Percentiles rank a stretch among this genome's conserved stretches.
These are phyloP conservation scores for Colletotrichum ledebouriae DNA, from an alignment of 2,329 filamentous ascomycete species.

Conservation along the genomic window DNA sequence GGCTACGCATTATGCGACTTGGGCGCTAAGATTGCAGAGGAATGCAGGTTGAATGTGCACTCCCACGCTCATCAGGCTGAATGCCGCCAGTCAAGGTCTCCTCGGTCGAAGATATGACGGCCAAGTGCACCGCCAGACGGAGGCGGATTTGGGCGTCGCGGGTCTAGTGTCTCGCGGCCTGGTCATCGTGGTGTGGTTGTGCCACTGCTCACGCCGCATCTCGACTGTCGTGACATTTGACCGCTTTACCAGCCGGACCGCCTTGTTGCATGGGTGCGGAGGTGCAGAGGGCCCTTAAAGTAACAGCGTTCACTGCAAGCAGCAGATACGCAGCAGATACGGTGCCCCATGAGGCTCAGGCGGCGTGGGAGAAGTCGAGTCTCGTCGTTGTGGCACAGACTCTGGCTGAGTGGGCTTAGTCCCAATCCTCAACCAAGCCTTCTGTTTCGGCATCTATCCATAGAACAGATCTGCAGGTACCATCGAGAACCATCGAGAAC, in stretches of 20 bases:
- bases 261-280: constrained; percentile 11
- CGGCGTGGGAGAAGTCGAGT: constrained; percentile 12
- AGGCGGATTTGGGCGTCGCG: constrained; percentile 7
- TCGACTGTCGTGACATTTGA: constrained; percentile 7
- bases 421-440: constrained; percentile 23
- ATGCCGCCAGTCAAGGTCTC: constrained; percentile 6
- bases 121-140: constrained; percentile 9
- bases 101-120: constrained; percentile 15
- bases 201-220: not conserved
- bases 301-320: constrained; percentile 7
- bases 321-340: not conserved
- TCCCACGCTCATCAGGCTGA: constrained; percentile 22
- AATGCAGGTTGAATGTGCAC: constrained; percentile 4
- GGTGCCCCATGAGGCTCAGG: constrained; percentile 22
- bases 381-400: constrained; percentile 28
- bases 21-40: constrained; percentile 38
- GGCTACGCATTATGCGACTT: constrained; percentile 35
- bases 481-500: constrained; percentile 39
- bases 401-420: constrained; percentile 14
- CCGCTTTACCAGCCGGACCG: constrained; percentile 11
- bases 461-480: constrained; percentile 40
- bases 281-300: too few relatives aligned
- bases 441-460: constrained; percentile 28
- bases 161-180: constrained; percentile 6
- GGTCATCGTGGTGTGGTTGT: not conserved